A percentile compares a stretch with the other conserved stretches of the same genome.
Conservation (phyloP, 768 basidiomycete species). For the Suillus sp. region DNA sequence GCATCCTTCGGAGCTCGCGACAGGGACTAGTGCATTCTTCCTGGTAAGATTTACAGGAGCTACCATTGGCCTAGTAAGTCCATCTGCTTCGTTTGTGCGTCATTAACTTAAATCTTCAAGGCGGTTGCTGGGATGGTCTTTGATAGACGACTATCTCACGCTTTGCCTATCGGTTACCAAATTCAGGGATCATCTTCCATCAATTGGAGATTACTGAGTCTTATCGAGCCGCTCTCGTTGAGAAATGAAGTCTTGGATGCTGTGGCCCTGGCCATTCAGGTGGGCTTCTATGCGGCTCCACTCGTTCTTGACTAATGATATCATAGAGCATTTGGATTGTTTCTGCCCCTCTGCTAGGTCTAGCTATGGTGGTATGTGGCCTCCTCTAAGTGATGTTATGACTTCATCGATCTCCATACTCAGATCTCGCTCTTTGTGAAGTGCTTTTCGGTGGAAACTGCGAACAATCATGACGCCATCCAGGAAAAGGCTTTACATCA, state of each 20-base stretch:
- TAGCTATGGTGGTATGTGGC: constrained; percentile 59
- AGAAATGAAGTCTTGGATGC: constrained; percentile 50
- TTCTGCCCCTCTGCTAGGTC: constrained; percentile 67
- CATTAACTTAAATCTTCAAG: constrained; percentile 38
- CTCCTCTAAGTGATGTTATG: not conserved
- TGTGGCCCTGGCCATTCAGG: constrained; percentile 66
- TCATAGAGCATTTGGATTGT: constrained; percentile 71
- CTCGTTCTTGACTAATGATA: constrained; percentile 18
- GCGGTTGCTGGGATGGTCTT: constrained; percentile 78
- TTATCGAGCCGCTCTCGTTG: constrained; percentile 47
- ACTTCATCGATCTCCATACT: constrained; percentile 6
- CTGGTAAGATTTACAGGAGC: constrained; percentile 86
- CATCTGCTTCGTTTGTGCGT: constrained; percentile 8
- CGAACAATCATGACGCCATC: constrained; percentile 14
- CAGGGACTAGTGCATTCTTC: constrained; percentile 86
- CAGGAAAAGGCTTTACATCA: constrained; percentile 24
- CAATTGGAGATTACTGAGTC: constrained; percentile 53
- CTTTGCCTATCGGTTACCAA: constrained; percentile 50
- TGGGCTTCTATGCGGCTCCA: constrained; percentile 30
- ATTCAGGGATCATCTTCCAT: constrained; percentile 48
- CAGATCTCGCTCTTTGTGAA: constrained; percentile 35
- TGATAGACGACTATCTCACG: constrained; percentile 49
- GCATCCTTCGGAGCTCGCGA: constrained; percentile 66
- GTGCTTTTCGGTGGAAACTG: constrained; percentile 27
- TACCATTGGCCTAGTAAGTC: constrained; percentile 73